Base-by-base conservation (phyloP, 2,329 filamentous ascomycete genomes). In the Xylariaceae sp. region DNA sequence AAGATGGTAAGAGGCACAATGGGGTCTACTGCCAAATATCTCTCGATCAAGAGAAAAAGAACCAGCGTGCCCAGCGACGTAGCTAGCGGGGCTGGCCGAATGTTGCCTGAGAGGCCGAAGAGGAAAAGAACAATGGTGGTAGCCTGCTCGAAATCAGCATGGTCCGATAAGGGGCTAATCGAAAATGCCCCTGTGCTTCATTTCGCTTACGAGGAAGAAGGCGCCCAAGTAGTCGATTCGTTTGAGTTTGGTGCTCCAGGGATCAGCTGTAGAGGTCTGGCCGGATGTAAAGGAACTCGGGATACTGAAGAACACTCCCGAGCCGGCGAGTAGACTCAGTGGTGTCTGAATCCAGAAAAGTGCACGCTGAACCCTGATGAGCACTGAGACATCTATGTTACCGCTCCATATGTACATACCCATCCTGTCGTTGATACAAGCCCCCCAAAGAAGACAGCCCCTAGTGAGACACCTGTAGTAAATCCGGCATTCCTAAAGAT, bases 141-240 rank as follows among this genome's bases (percentile, higher is more conserved):
- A 1, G 75, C 78, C 81, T 84, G 43, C 6, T 22, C 22, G 22
- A 26, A 26, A 26, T 26, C 22, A 26, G 22, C 22, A 26, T 26
- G 22, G 22, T 26, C 11, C 22, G 6, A 11, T 6, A 11, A 26
- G 22, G 22, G 22, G 22, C 6, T 26, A 6, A 26, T 11, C 11
- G 22, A 26, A 6, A 6, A 6, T 11, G 22, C 11, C 22, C 22
- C 6, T 6, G 22, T 26, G 22, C 22, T 6, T n/a, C n/a, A n/a
- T 26, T 11, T 26, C 6, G 43, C 73, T 59, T 65, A 84, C 80
- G 49, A 89, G 63, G n/a, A 81, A 68, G 1, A 78, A 29, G 6
- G 85, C 84, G 3, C 88, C 88, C 0, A 81, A 68, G 52, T 91
- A 93, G 62, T 94, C 89, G 41, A 94, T 79, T 1, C 71, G 68